phyloP scores from a whole-genome alignment of 345 rosid genomes.

The Hirschfeldia incana region DNA sequence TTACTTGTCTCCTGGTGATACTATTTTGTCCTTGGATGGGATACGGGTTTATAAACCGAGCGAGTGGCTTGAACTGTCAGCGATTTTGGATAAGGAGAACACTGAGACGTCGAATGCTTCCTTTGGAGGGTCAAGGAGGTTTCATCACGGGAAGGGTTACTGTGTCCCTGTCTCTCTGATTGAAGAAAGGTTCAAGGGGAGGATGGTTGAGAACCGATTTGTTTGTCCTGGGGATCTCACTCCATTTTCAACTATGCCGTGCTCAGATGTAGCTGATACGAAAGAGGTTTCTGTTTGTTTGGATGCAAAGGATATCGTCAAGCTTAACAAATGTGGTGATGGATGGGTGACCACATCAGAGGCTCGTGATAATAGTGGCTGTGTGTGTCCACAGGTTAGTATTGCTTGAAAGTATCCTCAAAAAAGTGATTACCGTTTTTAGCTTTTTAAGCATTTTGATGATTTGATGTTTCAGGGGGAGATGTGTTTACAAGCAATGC shows the following conservation, averaged over 20 bases:
- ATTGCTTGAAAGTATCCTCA: not conserved
- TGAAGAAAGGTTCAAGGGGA: constrained; percentile 47
- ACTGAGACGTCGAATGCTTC: constrained; percentile 44
- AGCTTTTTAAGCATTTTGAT: not conserved
- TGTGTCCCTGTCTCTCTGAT: constrained; percentile 60
- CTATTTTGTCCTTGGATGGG: constrained; percentile 72
- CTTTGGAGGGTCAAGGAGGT: constrained; percentile 29
- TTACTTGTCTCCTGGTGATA: constrained; percentile 76
- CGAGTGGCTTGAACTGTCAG: constrained; percentile 64
- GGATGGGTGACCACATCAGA: constrained; percentile 48
- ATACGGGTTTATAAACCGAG: constrained; percentile 46
- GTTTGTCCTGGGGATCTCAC: constrained; percentile 61
- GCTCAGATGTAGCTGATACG: constrained; percentile 36
- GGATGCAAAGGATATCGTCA: constrained; percentile 64
- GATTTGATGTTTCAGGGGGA: constrained; percentile 52
- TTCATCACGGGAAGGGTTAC: constrained; percentile 60
- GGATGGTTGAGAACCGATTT: constrained; percentile 40
- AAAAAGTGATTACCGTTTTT: not conserved
- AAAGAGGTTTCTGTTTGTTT: constrained; percentile 50
- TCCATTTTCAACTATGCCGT: constrained; percentile 48
- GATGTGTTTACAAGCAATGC: constrained; percentile 67
- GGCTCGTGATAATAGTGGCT: constrained; percentile 44
- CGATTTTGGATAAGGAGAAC: constrained; percentile 45
- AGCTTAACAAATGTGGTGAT: constrained; percentile 64
- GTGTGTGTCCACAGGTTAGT: constrained; percentile 61